These are phyloP conservation scores for Limnanthes douglasii DNA, from an alignment of 345 rosid genomes.

Conservation along the genomic window DNA sequence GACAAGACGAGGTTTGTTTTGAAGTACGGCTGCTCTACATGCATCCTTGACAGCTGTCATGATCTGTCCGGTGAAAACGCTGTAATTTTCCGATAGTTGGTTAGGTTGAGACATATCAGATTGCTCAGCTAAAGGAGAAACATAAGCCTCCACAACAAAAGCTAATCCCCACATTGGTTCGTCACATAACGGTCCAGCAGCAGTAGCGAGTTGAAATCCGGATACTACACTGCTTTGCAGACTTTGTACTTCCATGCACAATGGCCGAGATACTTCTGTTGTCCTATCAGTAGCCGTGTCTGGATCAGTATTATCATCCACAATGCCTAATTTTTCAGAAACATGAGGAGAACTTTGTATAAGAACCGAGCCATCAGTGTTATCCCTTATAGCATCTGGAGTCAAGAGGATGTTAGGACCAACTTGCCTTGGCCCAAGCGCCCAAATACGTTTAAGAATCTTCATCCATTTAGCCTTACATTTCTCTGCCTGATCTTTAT, in stretches of 20 bases:
- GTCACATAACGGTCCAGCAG: conserved; percentile 78
- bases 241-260: conserved; percentile 33
- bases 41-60: conserved; percentile 85
- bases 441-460: conserved; percentile 66
- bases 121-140: conserved; percentile 25
- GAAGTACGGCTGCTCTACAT: conserved; percentile 63
- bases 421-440: conserved; percentile 82
- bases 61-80: conserved; percentile 65
- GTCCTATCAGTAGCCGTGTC: conserved; percentile 11
- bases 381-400: conserved; percentile 32
- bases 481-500: conserved; percentile 51
- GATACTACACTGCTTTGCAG: conserved; percentile 70
- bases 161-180: conserved; percentile 93
- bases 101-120: conserved; percentile 18
- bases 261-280: conserved; percentile 20
- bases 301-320: conserved; percentile 17
- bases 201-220: conserved; percentile 79
- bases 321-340: conserved; percentile 56
- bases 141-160: conserved; percentile 45
- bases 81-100: conserved; percentile 51
- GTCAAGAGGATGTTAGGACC: conserved; percentile 87
- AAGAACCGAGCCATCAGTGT: conserved; percentile 25
- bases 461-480: conserved; percentile 56
- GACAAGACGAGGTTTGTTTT: conserved; percentile 57
- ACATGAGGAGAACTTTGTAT: conserved; percentile 54